These are phyloP conservation scores for peach (Prunus persica) DNA, from an alignment of 306 rosid genomes.

Conservation along the genomic window DNA sequence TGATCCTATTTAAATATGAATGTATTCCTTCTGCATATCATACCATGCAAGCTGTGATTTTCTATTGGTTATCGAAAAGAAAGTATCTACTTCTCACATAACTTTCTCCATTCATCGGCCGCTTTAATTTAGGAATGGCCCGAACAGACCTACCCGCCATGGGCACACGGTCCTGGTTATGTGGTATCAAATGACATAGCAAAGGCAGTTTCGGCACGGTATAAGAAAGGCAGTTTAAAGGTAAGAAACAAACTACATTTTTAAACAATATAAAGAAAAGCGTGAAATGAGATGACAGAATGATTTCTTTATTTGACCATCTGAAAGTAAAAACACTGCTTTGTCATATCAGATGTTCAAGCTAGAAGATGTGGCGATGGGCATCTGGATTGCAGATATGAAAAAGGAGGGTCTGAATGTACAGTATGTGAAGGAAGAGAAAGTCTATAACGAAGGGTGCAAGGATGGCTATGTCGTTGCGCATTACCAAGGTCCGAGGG, in stretches of 20 bases:
- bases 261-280: background rate
- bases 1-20: background rate
- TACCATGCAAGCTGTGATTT: background rate
- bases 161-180: constrained; percentile 99
- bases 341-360: constrained; percentile 76
- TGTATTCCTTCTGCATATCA: background rate
- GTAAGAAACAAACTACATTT: constrained; percentile 30
- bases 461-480: constrained; percentile 88
- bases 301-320: background rate
- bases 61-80: background rate
- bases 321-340: constrained; percentile 24
- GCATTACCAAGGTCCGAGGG: constrained; percentile 97
- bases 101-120: constrained; percentile 21
- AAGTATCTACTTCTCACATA: background rate
- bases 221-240: constrained; percentile 70
- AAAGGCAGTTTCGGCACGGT: constrained; percentile 51
- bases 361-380: constrained; percentile 99
- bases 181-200: constrained; percentile 87
- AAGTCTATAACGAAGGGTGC: constrained; percentile 71
- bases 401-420: constrained; percentile 63
- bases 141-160: constrained; percentile 78
- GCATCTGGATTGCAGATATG: constrained; percentile 91
- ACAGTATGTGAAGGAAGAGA: constrained; percentile 64
- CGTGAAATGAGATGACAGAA: background rate
- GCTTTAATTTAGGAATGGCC: constrained; percentile 74